These are phyloP conservation scores for Polyporus arcularius DNA, from an alignment of 768 basidiomycete species.

Conservation along the genomic window DNA sequence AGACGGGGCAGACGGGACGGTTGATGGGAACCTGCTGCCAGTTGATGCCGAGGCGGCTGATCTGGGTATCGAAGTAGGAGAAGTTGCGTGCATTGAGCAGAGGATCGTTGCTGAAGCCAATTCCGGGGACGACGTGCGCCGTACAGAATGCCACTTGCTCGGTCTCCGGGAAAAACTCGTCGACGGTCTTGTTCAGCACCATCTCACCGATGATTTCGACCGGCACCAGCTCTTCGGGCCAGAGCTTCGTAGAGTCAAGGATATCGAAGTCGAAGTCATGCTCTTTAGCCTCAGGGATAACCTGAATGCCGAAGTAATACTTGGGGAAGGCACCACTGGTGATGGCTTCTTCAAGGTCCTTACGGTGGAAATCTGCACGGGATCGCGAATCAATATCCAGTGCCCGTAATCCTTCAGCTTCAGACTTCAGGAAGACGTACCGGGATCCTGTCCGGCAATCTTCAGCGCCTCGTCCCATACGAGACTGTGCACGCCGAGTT, in stretches of 20 bases:
- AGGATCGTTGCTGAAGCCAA: constrained; percentile 76
- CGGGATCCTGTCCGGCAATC: constrained; percentile 79
- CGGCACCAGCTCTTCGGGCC: constrained; percentile 82
- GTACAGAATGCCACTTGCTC: constrained; percentile 94
- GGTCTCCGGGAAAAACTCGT: constrained; percentile 83
- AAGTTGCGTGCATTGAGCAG: constrained; percentile 86
- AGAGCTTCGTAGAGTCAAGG: constrained; percentile 83
- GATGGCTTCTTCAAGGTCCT: constrained; percentile 86
- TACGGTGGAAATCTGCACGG: constrained; percentile 73
- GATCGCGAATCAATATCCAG: neutral
- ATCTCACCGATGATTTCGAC: constrained; percentile 78
- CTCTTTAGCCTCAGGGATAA: constrained; percentile 68
- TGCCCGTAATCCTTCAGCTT: too few species aligned
- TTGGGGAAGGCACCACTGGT: constrained; percentile 66
- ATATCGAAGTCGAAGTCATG: constrained; percentile 87
- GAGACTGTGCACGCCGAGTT: constrained; percentile 81
- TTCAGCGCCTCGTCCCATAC: constrained; percentile 92
- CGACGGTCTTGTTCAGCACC: constrained; percentile 59
- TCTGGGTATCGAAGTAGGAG: constrained; percentile 85
- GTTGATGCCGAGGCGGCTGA: constrained; percentile 78
- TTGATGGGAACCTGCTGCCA: constrained; percentile 86
- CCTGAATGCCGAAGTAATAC: constrained; percentile 80
- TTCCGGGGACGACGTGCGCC: constrained; percentile 55
- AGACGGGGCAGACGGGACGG: constrained; percentile 71
- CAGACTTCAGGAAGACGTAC: constrained; percentile 31